Evolutionary conservation across 1,284 basidiomycete species (phyloP), one percentile per base, ranked within the genome.

Genomic region (Irpex lacteus): DNA sequence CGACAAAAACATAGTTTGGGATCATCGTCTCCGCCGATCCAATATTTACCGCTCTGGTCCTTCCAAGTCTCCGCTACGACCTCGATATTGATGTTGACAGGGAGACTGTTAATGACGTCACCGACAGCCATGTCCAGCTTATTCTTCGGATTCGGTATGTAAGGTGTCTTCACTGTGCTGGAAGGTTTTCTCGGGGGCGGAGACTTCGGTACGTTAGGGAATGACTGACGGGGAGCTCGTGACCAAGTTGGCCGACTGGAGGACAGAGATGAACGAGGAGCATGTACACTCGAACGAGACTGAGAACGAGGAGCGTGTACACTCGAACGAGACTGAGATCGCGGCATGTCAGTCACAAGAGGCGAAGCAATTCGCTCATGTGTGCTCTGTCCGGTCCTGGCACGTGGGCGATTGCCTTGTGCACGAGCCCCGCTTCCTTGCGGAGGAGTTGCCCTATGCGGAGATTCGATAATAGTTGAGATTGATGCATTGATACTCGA

Each of bases 121-220:
- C 93, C 94, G 53, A 98, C 92, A 2, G 95, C 96, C 26, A 96
- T 85, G 73, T 98, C 96, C 1, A 98, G 84, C 71, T 92, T 93
- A 77, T 87, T 95, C 76, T 92, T 89, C 9, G 93, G 91, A 75
- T 97, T 88, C 2, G 96, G 85, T 54, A 94, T 79, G 70, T 98
- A 98, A 6, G 84, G 81, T 72, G 88, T 91, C 70, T 86, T 82
- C 1, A 77, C 73, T 3, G 74, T 69, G 26, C 75, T 68, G 37
- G 73, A 70, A 9, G 70, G 66, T 65, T 76, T 82, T 55, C 79
- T 78, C 11, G 85, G 82, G 2, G 85, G 84, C 58, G 80, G 74
- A 37, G 74, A 72, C 59, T 77, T 80, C 3, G 79, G 79, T 34
- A 80, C 60, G 26, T 72, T 67, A 4, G 83, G 76, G 58, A 88